phyloP scores from a whole-genome alignment of 306 rosid genomes.

The Quercus cerris region DNA sequence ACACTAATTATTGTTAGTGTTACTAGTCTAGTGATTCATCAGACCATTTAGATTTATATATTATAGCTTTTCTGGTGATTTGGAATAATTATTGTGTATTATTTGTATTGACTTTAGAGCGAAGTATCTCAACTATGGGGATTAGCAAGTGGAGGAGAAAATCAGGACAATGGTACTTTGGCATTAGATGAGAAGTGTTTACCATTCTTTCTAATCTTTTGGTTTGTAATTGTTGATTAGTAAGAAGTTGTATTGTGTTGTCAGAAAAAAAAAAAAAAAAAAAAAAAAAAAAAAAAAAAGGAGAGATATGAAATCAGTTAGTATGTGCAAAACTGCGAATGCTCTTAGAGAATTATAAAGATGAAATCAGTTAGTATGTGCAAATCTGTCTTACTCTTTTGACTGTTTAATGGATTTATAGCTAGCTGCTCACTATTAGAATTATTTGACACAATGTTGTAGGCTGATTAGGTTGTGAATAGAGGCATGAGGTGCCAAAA shows the following conservation, averaged over 20 bases:
- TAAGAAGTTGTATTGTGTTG: constrained; percentile 11
- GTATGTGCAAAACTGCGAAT: constrained; percentile 38
- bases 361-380: constrained; percentile 72
- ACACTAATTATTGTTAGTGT: background rate
- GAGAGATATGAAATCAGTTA: constrained; percentile 51
- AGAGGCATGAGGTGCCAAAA: too few species aligned
- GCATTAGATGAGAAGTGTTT: constrained; percentile 69
- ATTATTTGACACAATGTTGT: background rate
- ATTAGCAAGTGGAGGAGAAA: constrained; percentile 50
- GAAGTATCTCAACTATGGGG: constrained; percentile 76
- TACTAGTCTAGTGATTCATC: background rate
- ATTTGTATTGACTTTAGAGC: constrained; percentile 44
- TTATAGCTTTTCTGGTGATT: background rate
- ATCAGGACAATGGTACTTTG: constrained; percentile 56
- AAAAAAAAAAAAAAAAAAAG: background rate
- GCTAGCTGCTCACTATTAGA: constrained; percentile 4
- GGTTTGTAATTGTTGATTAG: constrained; percentile 14
- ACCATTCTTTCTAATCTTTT: constrained; percentile 3
- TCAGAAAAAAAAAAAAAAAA: constrained; percentile 34
- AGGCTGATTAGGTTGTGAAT: background rate
- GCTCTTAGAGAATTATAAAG: constrained; percentile 66
- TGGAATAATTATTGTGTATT: background rate
- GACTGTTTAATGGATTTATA: background rate
- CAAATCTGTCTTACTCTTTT: constrained; percentile 11
- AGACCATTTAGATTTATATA: background rate